Evolutionary conservation across 768 basidiomycete genomes (phyloP).

Genomic region (Rhizopogon vesiculosus): DNA sequence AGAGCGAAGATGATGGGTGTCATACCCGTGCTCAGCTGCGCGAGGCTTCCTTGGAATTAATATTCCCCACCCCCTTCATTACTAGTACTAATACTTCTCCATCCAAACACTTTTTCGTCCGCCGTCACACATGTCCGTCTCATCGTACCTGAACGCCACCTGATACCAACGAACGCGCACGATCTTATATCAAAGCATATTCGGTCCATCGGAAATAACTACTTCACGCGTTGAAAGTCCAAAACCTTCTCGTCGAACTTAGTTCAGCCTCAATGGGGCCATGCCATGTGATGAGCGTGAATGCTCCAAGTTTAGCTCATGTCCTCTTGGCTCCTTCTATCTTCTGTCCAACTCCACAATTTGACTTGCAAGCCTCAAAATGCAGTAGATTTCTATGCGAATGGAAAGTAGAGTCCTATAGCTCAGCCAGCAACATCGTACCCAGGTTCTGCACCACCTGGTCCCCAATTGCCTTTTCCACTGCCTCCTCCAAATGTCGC

Average conservation of each 20-base stretch:
- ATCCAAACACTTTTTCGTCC: neutral
- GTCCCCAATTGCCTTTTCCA: slow-evolving; percentile 97
- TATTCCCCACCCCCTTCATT: no score
- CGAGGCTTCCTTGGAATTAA: slow-evolving; percentile 14
- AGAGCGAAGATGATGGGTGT: slow-evolving; percentile 91
- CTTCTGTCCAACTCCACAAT: neutral
- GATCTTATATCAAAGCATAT: neutral
- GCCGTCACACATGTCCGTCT: neutral
- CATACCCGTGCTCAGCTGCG: slow-evolving; percentile 47
- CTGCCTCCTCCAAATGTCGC: slow-evolving; percentile 94
- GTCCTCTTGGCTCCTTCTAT: neutral
- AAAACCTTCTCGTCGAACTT: neutral
- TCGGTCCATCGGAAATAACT: neutral
- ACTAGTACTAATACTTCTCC: no score
- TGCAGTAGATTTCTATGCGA: neutral
- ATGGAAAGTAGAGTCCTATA: slow-evolving; percentile 39
- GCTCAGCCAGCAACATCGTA: slow-evolving; percentile 90
- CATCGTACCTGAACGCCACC: neutral
- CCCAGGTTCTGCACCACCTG: slow-evolving; percentile 95
- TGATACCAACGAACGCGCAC: neutral
- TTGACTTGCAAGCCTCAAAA: neutral
- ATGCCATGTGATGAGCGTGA: no score
- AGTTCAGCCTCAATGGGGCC: neutral
- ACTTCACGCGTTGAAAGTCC: neutral
- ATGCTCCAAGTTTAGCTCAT: no score